Base-by-base conservation (phyloP, 345 rosid species). In the Noccaea bulbosa region DNA sequence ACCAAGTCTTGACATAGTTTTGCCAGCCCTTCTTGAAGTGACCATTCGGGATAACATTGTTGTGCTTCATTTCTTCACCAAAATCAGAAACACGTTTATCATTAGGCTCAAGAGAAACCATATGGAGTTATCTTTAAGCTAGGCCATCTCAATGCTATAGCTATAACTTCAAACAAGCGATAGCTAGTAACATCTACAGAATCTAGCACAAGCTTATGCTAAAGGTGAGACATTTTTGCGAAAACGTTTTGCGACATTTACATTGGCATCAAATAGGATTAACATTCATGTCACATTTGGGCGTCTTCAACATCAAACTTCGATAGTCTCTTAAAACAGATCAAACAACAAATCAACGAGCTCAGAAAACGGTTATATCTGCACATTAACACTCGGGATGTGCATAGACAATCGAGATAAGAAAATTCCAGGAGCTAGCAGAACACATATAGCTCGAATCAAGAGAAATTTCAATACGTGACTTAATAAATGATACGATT, bases 21-120 rank as follows among this genome's bases (percentile, higher is more conserved):
- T 88, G 95, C 97, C 97, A 91, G 40, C 87, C 91, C 85, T 88
- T 91, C 81, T 84, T 88, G 68, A 91, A 91, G 69, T 91, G 97
- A 11, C 87, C 86, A 62, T 71, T 85, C 0, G 97, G 90, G 47
- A 91, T 64, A 1, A 86, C 88, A 49, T 91, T 91, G 81, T 91
- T 91, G 74, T 91, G 97, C 86, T 88, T 91, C 86, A 85, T 88
- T 43, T 35, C 83, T 79, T 52, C 70, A 14, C 11, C 58, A 2
- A 34, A 56, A 2, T 17, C 32, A 11, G 0, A 8, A 15, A 35
- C 17, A n/a, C 1, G 6, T 9, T 6, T 7, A 0, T 0, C 5
- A 62, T 33, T 33, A 33, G 35, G 5, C 40, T 39, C 62, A 52
- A 16, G 1, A 10, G 51, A 52, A 41, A 54, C 17, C 40, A 59